phyloP scores from a whole-genome alignment of 1,284 basidiomycete genomes.

The Neolentinus lepideus region DNA sequence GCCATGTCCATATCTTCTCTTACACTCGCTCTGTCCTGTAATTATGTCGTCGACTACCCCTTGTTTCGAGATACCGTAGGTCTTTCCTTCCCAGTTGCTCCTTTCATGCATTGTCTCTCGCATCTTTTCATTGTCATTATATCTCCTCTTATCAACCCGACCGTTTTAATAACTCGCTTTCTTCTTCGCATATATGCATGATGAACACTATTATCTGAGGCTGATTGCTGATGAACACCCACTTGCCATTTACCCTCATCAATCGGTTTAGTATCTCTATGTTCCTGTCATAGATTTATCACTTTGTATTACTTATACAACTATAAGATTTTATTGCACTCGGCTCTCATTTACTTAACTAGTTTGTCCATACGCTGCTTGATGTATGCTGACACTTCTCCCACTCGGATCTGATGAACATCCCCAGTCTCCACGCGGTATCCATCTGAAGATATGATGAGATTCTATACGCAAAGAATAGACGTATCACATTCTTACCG shows the following conservation, averaged over 20 bases:
- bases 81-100: constrained; percentile 4
- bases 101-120: constrained; percentile 10
- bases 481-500: constrained; percentile 39
- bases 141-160: constrained; percentile 4
- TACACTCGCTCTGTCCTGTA: constrained; percentile 14
- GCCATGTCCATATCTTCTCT: constrained; percentile 12
- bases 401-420: constrained; percentile 94
- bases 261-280: not conserved
- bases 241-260: not conserved
- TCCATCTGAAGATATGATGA: constrained; percentile 54
- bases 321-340: constrained; percentile 12
- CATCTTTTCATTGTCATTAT: constrained; percentile 4
- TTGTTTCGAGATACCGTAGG: constrained; percentile 14
- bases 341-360: not conserved
- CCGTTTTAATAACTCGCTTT: constrained; percentile 4
- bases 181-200: constrained; percentile 7
- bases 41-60: constrained; percentile 10
- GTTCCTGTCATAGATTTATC: not conserved
- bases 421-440: constrained; percentile 95
- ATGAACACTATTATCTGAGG: constrained; percentile 9
- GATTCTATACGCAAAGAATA: not conserved
- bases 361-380: constrained; percentile 71
- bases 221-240: not conserved
- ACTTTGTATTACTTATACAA: constrained; percentile 20
- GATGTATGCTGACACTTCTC: constrained; percentile 92